Evolutionary conservation across 305 asterid genomes (phyloP), one percentile per base, ranked within the genome.

Genomic region (Fraxinus latifolia): DNA sequence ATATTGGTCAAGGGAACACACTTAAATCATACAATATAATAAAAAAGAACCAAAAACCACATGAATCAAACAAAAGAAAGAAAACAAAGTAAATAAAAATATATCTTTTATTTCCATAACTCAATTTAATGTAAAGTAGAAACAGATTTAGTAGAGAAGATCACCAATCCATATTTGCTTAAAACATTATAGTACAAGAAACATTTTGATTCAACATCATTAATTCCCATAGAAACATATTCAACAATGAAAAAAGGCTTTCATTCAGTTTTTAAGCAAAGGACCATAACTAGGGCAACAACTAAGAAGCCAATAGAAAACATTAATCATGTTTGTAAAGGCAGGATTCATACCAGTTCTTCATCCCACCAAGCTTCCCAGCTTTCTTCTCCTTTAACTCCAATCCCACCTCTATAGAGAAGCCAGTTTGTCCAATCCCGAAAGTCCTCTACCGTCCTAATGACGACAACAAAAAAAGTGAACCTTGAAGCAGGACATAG

Each of bases 361-460:
- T 93, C 99, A 88, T 96, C 99, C 99, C 99, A 96, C 98, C 98
- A 96, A 77, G 99, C 98, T 89, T 96, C 99, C 99, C 99, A 94
- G 91, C 99, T 96, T 93, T 96, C 99, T 88, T 90, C 94, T 73
- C 98, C 99, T 89, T 90, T 96, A 81, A 96, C 99, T 82, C 99
- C 99, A 84, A 96, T 96, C 84, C 99, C 99, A 81, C 99, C 99
- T 86, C 99, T 89, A 85, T 96, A 96, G 77, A 96, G 90, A 80
- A 96, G 97, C 99, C 99, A 96, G 87, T 94, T 96, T 80, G 99
- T 96, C 99, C 98, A 96, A 87, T 96, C 97, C 73, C 95, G 93
- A 74, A 96, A 94, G 91, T 96, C 99, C 87, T 96, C 98, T 42
- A 96, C 97, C 4, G 98, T 92, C 97, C 99, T 96, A 81, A 79